Evolutionary conservation across 2,329 filamentous ascomycete species (phyloP).

Genomic region (Colletotrichum sp.): DNA sequence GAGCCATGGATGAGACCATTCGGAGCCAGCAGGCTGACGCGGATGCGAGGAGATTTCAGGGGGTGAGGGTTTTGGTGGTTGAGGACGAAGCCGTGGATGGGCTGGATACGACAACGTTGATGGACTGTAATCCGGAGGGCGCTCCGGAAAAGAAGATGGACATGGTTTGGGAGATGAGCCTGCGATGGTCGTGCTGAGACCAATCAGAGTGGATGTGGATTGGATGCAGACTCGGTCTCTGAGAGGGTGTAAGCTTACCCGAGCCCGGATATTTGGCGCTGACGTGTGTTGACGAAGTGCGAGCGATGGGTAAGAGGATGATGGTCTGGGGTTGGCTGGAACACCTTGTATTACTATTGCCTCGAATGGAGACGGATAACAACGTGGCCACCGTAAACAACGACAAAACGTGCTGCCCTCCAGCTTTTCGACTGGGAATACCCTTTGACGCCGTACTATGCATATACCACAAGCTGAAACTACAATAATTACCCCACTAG

Average conservation of each 20-base stretch:
- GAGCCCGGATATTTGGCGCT: background rate
- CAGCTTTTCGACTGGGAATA: slow-evolving; percentile 19
- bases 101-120: slow-evolving; percentile 6
- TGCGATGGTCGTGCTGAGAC: background rate
- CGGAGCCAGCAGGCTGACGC: slow-evolving; percentile 30
- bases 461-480: slow-evolving; percentile 20
- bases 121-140: slow-evolving; percentile 1
- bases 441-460: slow-evolving; percentile 22
- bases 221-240: background rate
- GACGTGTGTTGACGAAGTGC: background rate
- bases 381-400: slow-evolving; percentile 7
- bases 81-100: slow-evolving; percentile 25
- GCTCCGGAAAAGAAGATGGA: background rate
- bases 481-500: slow-evolving; percentile 27
- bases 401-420: slow-evolving; percentile 17
- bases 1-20: slow-evolving; percentile 31
- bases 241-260: background rate
- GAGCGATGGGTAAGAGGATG: background rate
- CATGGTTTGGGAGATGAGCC: background rate
- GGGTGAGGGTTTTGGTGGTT: slow-evolving; percentile 29
- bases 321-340: background rate
- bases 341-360: slow-evolving; percentile 18
- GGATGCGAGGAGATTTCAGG: slow-evolving; percentile 25
- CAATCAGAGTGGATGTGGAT: background rate
- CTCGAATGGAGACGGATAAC: slow-evolving; percentile 8